Evolutionary conservation across 2,329 filamentous ascomycete genomes (phyloP).

Genomic region (Ophiostoma ips): DNA sequence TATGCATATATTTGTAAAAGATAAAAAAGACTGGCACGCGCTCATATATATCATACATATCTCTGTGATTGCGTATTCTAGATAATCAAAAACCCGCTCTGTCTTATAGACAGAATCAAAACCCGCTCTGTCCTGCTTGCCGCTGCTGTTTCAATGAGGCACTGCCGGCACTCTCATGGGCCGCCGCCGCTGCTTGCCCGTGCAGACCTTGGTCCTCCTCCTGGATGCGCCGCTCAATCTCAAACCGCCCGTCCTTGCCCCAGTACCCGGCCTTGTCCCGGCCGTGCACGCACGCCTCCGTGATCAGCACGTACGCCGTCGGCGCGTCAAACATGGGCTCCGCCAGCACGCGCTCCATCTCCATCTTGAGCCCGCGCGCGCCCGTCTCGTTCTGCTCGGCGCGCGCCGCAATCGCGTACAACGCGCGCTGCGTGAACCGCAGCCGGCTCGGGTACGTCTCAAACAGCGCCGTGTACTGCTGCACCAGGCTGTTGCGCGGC

Average conservation of each 20-base stretch:
- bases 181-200: background rate
- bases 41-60: too few species aligned
- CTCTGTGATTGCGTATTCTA: too few species aligned
- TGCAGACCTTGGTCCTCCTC: constrained; percentile 39
- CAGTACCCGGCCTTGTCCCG: constrained; percentile 46
- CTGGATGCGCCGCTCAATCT: constrained; percentile 52
- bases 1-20: too few species aligned
- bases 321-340: constrained; percentile 76
- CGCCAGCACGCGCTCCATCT: constrained; percentile 64
- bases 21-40: too few species aligned
- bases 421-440: constrained; percentile 65
- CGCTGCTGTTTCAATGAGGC: constrained; percentile 27
- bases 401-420: constrained; percentile 65
- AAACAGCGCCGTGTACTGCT: constrained; percentile 83
- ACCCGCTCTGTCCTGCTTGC: constrained; percentile 31
- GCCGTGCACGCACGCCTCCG: constrained; percentile 52
- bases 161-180: background rate
- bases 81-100: too few species aligned
- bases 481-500: constrained; percentile 73
- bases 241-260: constrained; percentile 56
- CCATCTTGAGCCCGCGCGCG: constrained; percentile 63
- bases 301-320: constrained; percentile 60
- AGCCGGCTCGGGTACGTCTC: constrained; percentile 65
- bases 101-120: too few species aligned
- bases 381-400: constrained; percentile 55